Conservation (phyloP, 352 stramenopile species). For the Phytophthora tentaculata region DNA sequence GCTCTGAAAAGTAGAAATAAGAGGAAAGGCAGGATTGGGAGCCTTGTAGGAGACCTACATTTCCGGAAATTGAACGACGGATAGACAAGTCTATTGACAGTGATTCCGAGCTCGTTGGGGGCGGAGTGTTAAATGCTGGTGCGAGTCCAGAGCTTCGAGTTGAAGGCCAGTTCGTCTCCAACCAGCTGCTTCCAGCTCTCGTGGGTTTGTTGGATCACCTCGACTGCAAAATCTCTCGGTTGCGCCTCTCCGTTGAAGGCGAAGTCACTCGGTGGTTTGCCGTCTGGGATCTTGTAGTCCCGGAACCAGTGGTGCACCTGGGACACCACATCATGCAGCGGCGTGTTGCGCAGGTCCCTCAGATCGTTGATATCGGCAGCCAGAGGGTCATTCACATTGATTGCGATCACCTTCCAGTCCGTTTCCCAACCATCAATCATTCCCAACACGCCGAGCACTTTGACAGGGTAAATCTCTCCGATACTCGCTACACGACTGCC, state of each 20-base stretch:
- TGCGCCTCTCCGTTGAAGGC: slow-evolving; percentile 96
- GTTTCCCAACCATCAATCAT: slow-evolving; percentile 99
- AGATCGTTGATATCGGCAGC: slow-evolving; percentile 96
- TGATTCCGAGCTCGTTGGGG: too few species aligned
- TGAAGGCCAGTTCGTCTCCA: slow-evolving; percentile 48
- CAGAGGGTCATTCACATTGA: slow-evolving; percentile 96
- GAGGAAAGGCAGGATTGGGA: slow-evolving; percentile 34
- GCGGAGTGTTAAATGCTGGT: too few species aligned
- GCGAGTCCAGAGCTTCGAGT: slow-evolving; percentile 73
- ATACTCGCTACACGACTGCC: slow-evolving; percentile 88
- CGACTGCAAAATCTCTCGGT: slow-evolving; percentile 82
- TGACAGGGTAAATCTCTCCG: slow-evolving; percentile 96
- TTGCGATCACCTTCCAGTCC: slow-evolving; percentile 99
- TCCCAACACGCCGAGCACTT: slow-evolving; percentile 96
- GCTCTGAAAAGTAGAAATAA: slow-evolving; percentile 28
- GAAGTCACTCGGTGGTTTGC: slow-evolving; percentile 99
- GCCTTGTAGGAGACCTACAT: too few species aligned
- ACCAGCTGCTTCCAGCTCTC: slow-evolving; percentile 89
- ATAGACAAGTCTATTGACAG: too few species aligned
- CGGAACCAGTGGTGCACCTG: slow-evolving; percentile 96
- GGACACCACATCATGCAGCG: slow-evolving; percentile 71
- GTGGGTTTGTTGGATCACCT: slow-evolving; percentile 92
- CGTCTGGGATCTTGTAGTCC: slow-evolving; percentile 99
- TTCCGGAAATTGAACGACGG: too few species aligned
- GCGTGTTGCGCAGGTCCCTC: slow-evolving; percentile 76